These are phyloP conservation scores for Blastobotrys serpentis DNA, from an alignment of 1,139 yeast genomes.

Conservation along the genomic window DNA sequence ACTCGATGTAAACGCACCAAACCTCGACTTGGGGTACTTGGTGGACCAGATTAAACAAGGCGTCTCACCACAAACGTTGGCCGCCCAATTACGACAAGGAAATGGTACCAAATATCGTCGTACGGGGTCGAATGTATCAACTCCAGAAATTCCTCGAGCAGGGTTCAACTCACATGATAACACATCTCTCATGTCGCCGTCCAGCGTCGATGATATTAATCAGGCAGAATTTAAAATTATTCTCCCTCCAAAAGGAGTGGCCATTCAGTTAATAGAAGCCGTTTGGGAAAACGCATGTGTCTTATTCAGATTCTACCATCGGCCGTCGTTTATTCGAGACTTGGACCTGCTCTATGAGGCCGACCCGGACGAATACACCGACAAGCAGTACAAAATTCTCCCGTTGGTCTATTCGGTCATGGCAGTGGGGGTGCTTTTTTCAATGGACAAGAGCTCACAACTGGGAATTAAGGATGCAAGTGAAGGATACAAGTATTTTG, in stretches of 20 bases:
- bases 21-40: conserved; percentile 42
- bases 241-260: conserved; percentile 72
- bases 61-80: conserved; percentile 1
- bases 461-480: conserved; percentile 44
- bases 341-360: conserved; percentile 60
- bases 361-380: conserved; percentile 66
- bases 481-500: conserved; percentile 79
- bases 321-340: conserved; percentile 69
- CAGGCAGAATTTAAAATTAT: conserved; percentile 51
- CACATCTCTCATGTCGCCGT: conserved; percentile 12
- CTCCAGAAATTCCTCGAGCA: conserved; percentile 8
- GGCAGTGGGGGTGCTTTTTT: conserved; percentile 74
- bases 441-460: conserved; percentile 41
- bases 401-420: conserved; percentile 74
- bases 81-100: conserved; percentile 2
- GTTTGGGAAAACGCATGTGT: conserved; percentile 90
- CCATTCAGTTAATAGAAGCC: conserved; percentile 65
- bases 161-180: conserved; percentile 2
- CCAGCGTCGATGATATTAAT: conserved; percentile 14
- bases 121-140: conserved; percentile 5
- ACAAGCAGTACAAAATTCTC: conserved; percentile 70
- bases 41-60: conserved; percentile 12
- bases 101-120: neutral
- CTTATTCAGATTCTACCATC: conserved; percentile 76
- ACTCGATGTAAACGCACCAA: conserved; percentile 49